These are phyloP conservation scores for Aspergillus nanangensis DNA, from an alignment of 495 filamentous ascomycete species.

Conservation along the genomic window DNA sequence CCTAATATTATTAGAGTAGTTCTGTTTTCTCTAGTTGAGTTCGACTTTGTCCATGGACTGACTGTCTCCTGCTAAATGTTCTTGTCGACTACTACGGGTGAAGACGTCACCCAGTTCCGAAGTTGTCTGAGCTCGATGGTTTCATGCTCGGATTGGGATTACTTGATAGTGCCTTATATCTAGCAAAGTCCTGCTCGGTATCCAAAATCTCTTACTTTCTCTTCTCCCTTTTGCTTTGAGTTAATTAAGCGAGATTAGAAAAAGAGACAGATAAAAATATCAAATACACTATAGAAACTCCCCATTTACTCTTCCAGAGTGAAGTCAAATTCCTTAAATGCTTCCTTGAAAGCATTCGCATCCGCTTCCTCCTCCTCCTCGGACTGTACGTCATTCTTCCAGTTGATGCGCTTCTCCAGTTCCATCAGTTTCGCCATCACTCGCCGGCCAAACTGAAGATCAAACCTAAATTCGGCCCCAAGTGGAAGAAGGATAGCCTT, in stretches of 20 bases:
- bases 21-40: too few relatives aligned
- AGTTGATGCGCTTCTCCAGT: conserved; percentile 67
- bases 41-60: too few relatives aligned
- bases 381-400: conserved; percentile 77
- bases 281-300: neutral
- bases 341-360: conserved; percentile 73
- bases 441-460: conserved; percentile 64
- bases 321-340: conserved; percentile 88
- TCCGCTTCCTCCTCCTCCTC: conserved; percentile 74
- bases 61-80: too few relatives aligned
- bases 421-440: conserved; percentile 86
- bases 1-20: too few relatives aligned
- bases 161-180: too few relatives aligned
- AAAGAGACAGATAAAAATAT: neutral
- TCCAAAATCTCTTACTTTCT: too few relatives aligned
- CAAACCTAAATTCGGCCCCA: conserved; percentile 50
- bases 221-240: neutral
- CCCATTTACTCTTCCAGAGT: conserved; percentile 36
- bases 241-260: neutral
- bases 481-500: conserved; percentile 50
- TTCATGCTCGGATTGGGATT: too few relatives aligned
- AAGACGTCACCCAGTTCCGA: too few relatives aligned
- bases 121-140: too few relatives aligned
- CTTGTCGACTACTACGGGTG: too few relatives aligned
- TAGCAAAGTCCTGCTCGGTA: too few relatives aligned